A percentile compares a stretch with the other conserved stretches of the same genome.
These are phyloP conservation scores for Suillus weaverae DNA, from an alignment of 768 basidiomycete genomes.

Conservation along the genomic window DNA sequence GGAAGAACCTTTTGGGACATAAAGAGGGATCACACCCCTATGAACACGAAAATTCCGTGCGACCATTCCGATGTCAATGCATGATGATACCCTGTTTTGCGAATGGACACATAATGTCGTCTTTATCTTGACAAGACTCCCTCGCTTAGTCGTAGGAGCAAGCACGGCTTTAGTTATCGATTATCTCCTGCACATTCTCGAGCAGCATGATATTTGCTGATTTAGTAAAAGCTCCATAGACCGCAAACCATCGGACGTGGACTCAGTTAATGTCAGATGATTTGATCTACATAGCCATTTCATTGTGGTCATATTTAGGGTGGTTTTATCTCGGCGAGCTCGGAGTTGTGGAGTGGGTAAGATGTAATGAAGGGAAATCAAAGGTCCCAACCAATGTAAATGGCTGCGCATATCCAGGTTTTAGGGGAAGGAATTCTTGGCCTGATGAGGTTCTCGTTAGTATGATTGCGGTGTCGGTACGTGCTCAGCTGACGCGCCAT, in stretches of 20 bases:
- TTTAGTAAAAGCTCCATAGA: not conserved
- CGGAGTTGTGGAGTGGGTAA: not conserved
- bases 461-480: not conserved
- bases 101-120: not conserved
- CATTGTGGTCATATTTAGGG: not conserved
- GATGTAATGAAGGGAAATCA: not conserved
- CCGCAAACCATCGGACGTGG: not conserved
- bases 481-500: not conserved
- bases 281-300: not conserved
- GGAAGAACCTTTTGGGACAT: not conserved
- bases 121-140: not conserved
- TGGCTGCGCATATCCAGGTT: not conserved
- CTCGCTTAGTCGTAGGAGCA: not conserved
- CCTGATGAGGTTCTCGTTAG: not conserved
- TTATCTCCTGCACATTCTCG: not conserved
- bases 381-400: not conserved
- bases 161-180: not conserved
- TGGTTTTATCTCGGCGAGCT: not conserved
- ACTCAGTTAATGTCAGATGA: not conserved
- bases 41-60: not conserved
- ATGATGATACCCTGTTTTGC: not conserved
- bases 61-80: not conserved
- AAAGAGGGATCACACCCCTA: not conserved
- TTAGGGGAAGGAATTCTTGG: not conserved
- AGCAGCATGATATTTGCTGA: not conserved